These are phyloP conservation scores for Amanita rimosa DNA, from an alignment of 768 basidiomycete species.

Conservation along the genomic window DNA sequence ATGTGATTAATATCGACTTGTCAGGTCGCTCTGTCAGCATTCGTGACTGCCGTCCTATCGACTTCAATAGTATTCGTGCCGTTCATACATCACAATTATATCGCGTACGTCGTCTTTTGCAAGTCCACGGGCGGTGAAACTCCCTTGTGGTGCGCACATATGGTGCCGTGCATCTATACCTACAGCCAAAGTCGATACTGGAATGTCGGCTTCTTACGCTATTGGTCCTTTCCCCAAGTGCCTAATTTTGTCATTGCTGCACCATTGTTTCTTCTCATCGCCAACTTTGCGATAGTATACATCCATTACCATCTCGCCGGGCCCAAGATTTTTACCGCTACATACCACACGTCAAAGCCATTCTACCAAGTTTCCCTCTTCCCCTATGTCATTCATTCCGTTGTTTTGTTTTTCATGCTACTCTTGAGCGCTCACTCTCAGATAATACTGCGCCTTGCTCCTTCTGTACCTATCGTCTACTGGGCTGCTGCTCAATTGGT, in stretches of 20 bases:
- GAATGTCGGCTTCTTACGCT: conserved; percentile 75
- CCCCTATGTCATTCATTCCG: conserved; percentile 69
- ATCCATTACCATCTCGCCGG: background rate
- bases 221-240: conserved; percentile 75
- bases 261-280: conserved; percentile 51
- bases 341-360: background rate
- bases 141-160: conserved; percentile 52
- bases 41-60: conserved; percentile 28
- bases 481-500: conserved; percentile 78
- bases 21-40: conserved; percentile 22
- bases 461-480: conserved; percentile 69
- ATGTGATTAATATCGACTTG: conserved; percentile 1
- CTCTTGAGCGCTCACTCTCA: conserved; percentile 80
- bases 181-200: conserved; percentile 82
- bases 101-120: conserved; percentile 65
- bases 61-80: conserved; percentile 44
- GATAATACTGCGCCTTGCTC: conserved; percentile 69
- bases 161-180: conserved; percentile 64
- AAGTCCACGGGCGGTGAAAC: conserved; percentile 7
- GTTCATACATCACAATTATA: conserved; percentile 60
- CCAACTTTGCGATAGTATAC: conserved; percentile 24
- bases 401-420: conserved; percentile 48
- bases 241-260: conserved; percentile 81
- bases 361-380: conserved; percentile 24
- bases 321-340: background rate